Base-by-base conservation (phyloP, 768 basidiomycete species). In the Macrolepiota dolichaula region DNA sequence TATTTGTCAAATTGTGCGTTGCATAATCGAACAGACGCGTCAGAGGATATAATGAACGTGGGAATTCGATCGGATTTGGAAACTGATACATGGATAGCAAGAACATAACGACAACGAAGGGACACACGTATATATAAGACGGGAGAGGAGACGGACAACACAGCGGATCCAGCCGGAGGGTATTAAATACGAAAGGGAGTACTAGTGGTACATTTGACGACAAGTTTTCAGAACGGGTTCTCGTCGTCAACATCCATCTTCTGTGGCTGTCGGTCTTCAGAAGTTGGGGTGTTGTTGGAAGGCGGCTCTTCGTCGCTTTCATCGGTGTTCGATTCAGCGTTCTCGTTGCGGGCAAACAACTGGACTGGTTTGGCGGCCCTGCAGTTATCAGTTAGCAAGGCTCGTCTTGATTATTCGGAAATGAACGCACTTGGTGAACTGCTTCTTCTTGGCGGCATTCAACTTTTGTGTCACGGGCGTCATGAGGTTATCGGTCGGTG, bases 401-500 rank as follows among this genome's bases (percentile, higher is more conserved):
- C 63, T 57, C n/a, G 53, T 52, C 53, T 47, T 42, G 57, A 59
- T 13, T 37, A 57, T 32, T 11, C 36, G 22, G 56, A 52, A 24
- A 2, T 40, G 47, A 35, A 78, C 88, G 38, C 65, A 96, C 96
- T 94, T 97, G 61, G 73, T 78, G 71, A 97, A 98, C 69, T 93
- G 94, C 75, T 94, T 93, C 82, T 96, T 95, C 82, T 86, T 96
- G 2, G 90, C 89, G 17, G 91, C 91, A 53, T 81, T 89, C 55
- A 98, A 82, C 74, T 98, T 98, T 75, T 95, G 90, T 5, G 95
- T 92, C 71, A 86, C 87, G 2, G 96, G 96, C 2, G 94, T 96
- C 81, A 98, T 86, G 74, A 98, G 81, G 71, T 91, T 92, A 73
- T 99, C 96, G 9, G 96, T 97, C 2, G 96, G 96, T 17, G 96